Evolutionary conservation across 495 filamentous ascomycete genomes (phyloP).

Genomic region (Daldinia vernicosa): DNA sequence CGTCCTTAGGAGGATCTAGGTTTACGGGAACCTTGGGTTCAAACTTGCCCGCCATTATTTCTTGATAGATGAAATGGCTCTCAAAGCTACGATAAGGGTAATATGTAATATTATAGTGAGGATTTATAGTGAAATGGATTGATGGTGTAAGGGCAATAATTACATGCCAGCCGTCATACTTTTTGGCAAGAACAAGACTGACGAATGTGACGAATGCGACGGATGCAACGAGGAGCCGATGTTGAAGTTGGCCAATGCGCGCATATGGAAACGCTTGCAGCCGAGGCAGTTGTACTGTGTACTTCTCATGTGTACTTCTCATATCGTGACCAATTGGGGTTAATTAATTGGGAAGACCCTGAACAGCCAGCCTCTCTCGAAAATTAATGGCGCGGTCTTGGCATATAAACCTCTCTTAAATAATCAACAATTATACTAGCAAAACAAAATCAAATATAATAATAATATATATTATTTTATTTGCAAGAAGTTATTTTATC

Average conservation of each 20-base stretch:
- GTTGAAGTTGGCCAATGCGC: slow-evolving; percentile 6
- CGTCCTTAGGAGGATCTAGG: slow-evolving; percentile 87
- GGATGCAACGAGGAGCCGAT: not conserved
- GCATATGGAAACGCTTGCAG: not conserved
- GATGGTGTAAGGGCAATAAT: not conserved
- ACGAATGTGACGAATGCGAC: not conserved
- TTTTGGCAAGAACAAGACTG: not conserved
- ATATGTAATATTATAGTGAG: not conserved
- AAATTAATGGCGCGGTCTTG: no score
- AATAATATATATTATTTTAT: no score
- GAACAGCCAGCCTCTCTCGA: not conserved
- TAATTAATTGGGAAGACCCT: not conserved
- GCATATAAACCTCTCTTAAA: no score
- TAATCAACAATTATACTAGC: no score
- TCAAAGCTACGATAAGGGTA: not conserved
- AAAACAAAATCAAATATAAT: no score
- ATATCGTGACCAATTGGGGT: not conserved
- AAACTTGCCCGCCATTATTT: slow-evolving; percentile 72
- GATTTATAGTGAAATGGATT: not conserved
- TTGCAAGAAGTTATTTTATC: no score
- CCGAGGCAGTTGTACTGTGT: slow-evolving; percentile 1
- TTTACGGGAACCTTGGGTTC: slow-evolving; percentile 83
- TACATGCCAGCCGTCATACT: not conserved
- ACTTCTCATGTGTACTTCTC: not conserved
- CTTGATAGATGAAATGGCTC: not conserved